Evolutionary conservation across 495 filamentous ascomycete genomes (phyloP).

Genomic region (Corynascus novoguineensis): DNA sequence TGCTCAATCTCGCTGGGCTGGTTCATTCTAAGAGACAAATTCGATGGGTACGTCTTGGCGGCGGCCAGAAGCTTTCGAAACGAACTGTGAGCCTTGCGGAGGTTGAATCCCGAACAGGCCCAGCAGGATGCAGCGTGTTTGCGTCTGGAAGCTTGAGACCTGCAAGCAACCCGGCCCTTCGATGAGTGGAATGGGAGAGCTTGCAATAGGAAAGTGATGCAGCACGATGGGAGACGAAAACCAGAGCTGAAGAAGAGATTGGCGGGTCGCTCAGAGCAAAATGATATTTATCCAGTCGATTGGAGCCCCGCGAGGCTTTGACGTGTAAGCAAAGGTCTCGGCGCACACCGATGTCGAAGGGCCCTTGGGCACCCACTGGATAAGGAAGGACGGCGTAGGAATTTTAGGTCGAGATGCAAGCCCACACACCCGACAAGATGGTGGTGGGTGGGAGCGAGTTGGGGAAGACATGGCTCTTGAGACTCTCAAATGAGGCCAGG

Average conservation of each 20-base stretch:
- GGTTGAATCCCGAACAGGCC: not conserved
- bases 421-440: slow-evolving; percentile 20
- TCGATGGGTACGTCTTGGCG: not conserved
- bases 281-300: slow-evolving; percentile 33
- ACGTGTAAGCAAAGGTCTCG: not conserved
- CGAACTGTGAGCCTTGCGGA: slow-evolving; percentile 12
- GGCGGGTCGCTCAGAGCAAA: slow-evolving; percentile 21
- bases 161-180: not conserved
- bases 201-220: slow-evolving; percentile 10
- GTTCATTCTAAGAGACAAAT: slow-evolving; percentile 18
- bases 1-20: slow-evolving; percentile 16
- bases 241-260: slow-evolving; percentile 15
- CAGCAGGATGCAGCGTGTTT: not conserved
- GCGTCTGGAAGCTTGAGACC: not conserved
- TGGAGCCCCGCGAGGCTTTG: slow-evolving; percentile 26
- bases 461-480: slow-evolving; percentile 9
- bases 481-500: not conserved
- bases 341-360: slow-evolving; percentile 11
- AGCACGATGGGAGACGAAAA: not conserved
- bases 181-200: slow-evolving; percentile 11
- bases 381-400: slow-evolving; percentile 5
- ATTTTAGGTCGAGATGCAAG: slow-evolving; percentile 28
- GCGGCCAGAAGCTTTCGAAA: not conserved
- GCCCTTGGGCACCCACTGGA: not conserved
- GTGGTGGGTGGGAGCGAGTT: slow-evolving; percentile 9